Conservation (phyloP, 495 filamentous ascomycete genomes). For the Tuber umbilicatum region DNA sequence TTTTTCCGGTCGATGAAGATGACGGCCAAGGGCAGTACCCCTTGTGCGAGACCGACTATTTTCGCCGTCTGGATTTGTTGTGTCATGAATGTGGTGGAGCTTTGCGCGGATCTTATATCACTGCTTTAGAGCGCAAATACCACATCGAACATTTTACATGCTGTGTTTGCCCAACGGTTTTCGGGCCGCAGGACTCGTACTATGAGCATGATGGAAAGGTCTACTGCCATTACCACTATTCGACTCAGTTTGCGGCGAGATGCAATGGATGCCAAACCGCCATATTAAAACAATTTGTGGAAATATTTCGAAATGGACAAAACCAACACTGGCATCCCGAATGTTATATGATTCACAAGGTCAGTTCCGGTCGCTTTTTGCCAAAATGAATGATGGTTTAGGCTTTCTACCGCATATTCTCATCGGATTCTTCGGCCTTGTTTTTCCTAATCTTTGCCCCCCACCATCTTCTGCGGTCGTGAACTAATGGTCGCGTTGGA, state of each 20-base stretch:
- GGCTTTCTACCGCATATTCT: conserved; percentile 18
- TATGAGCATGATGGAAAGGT: conserved; percentile 97
- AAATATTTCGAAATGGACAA: conserved; percentile 94
- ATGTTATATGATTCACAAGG: conserved; percentile 99
- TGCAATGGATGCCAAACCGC: conserved; percentile 95
- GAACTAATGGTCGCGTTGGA: conserved; percentile 16
- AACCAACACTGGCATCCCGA: conserved; percentile 99
- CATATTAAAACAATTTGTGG: conserved; percentile 99
- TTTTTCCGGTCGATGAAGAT: conserved; percentile 92
- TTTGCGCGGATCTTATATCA: conserved; percentile 95
- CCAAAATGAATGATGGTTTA: neutral
- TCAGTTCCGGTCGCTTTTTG: conserved; percentile 21
- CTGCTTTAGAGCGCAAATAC: conserved; percentile 93
- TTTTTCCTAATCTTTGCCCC: conserved; percentile 2
- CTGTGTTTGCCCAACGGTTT: conserved; percentile 92
- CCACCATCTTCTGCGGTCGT: conserved; percentile 6
- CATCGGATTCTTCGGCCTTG: conserved; percentile 7
- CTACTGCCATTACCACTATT: conserved; percentile 99
- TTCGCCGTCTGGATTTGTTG: conserved; percentile 80
- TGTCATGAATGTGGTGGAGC: conserved; percentile 90
- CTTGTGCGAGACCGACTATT: conserved; percentile 96
- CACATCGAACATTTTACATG: conserved; percentile 99
- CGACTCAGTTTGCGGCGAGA: conserved; percentile 89
- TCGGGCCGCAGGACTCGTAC: conserved; percentile 95
- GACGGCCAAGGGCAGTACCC: conserved; percentile 81